Base-by-base conservation (phyloP, 2,329 filamentous ascomycete species). In the Microcyclosporella mali region DNA sequence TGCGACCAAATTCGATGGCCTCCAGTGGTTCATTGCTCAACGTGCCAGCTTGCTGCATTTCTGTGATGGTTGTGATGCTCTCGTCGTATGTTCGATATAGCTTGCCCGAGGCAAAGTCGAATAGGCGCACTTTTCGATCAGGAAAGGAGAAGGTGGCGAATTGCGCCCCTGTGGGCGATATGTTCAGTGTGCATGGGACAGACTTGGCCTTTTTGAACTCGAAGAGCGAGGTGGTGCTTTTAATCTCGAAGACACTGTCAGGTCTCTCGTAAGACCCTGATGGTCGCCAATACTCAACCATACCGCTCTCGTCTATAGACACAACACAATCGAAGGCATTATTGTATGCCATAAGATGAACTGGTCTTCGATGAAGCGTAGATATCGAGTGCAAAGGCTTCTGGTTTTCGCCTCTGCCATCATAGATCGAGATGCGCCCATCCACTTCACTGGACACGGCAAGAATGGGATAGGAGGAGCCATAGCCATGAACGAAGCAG, bases 271-370 rank as follows among this genome's bases (percentile, higher is more conserved):
- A 95, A 30, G 72, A 81, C 2, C 79, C 81, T 49, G 77, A 78
- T 0, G 92, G 88, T 45, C 79, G 78, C 92, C 92, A 98, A 68
- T 98, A 98, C 65, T 98, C 92, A 8, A 98, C 63, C 90, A 97
- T 97, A 17, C 92, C 90, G 41, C 79, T 79, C 54, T 90, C 82
- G 53, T 98, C 94, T 0, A 82, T 82, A 1, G 92, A 97, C 6
- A 97, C 70, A 1, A 94, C 89, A 59, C 92, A 98, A 65, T 97
- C 84, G 60, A 82, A 95, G 4, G 75, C 70, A 61, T 88, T 81
- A 65, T 97, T 98, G 70, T 88, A 98, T 1, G 82, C 81, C 78
- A 98, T 90, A 17, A 94, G 68, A 19, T 83, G 79, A 2, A 98
- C 85, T 0, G 88, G 79, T 40, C 76, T 83, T 46, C 87, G 77